Conservation (phyloP, 2,329 filamentous ascomycete genomes). For the Elsinoe fawcettii region DNA sequence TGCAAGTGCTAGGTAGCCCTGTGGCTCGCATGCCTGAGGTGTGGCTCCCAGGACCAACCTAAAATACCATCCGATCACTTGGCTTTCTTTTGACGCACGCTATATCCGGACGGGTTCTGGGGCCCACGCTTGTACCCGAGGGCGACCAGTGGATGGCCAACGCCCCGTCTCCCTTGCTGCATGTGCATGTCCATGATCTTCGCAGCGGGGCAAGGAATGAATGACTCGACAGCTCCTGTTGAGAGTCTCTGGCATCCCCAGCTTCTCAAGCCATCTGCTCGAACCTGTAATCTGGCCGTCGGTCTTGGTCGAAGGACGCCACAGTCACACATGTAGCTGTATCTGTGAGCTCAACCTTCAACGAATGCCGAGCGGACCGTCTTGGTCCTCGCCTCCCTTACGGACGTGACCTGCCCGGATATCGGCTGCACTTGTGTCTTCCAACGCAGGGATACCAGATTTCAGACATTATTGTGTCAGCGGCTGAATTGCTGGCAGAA, state of each 20-base stretch:
- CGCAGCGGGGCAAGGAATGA: background rate
- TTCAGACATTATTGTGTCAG: background rate
- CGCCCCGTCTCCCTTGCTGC: background rate
- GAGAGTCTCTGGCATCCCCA: background rate
- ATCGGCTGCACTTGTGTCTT: constrained; percentile 4
- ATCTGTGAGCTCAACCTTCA: background rate
- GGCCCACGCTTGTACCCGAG: background rate
- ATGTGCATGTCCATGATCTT: background rate
- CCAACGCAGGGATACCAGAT: constrained; percentile 3
- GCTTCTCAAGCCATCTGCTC: background rate
- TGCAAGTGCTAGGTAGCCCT: background rate
- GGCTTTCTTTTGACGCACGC: constrained; percentile 3
- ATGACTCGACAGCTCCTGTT: constrained; percentile 5
- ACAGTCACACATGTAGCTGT: background rate
- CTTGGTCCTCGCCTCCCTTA: constrained; percentile 8
- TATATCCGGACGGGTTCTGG: constrained; percentile 7
- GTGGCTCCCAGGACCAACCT: background rate
- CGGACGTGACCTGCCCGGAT: constrained; percentile 2
- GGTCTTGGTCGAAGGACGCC: background rate
- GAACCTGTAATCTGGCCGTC: background rate
- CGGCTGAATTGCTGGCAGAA: background rate
- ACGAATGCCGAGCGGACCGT: constrained; percentile 7
- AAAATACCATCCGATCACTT: background rate
- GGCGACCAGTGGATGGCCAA: background rate
- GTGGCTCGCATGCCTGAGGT: background rate